phyloP scores from a whole-genome alignment of 176 grass and related monocot species.

The sorghum (Sorghum bicolor) region DNA sequence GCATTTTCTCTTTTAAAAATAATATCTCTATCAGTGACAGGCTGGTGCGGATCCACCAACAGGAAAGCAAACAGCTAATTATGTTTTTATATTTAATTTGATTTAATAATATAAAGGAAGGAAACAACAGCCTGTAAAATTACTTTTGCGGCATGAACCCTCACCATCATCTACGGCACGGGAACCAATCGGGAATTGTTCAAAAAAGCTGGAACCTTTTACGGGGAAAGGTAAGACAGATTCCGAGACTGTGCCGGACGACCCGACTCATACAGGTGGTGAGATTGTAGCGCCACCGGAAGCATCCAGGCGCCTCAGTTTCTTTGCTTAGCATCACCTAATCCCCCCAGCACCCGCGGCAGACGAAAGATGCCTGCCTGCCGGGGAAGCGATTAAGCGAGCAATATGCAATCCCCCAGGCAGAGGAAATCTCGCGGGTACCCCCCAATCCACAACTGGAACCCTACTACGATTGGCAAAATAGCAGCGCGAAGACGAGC shows the following conservation, averaged over 20 bases:
- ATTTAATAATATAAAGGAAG: not conserved
- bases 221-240: conserved; percentile 14
- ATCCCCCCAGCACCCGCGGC: conserved; percentile 1
- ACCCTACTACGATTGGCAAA: not conserved
- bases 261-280: conserved; percentile 11
- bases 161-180: not conserved
- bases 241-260: conserved; percentile 24
- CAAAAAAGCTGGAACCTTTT: conserved; percentile 15
- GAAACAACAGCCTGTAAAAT: not conserved
- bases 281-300: conserved; percentile 33
- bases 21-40: not conserved
- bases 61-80: conserved; percentile 4
- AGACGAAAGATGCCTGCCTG: conserved; percentile 8
- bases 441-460: not conserved
- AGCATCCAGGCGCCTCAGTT: conserved; percentile 18
- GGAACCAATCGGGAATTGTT: conserved; percentile 27
- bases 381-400: not conserved
- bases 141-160: conserved; percentile 25
- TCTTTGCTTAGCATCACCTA: not conserved
- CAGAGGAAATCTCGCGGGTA: not conserved
- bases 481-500: not conserved
- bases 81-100: not conserved
- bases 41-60: conserved; percentile 24
- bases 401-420: not conserved
- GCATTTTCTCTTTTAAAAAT: not conserved